A percentile compares a stretch with the other conserved stretches of the same genome.
phyloP scores from a whole-genome alignment of 2,329 filamentous ascomycete species.

The Alternaria arborescens region DNA sequence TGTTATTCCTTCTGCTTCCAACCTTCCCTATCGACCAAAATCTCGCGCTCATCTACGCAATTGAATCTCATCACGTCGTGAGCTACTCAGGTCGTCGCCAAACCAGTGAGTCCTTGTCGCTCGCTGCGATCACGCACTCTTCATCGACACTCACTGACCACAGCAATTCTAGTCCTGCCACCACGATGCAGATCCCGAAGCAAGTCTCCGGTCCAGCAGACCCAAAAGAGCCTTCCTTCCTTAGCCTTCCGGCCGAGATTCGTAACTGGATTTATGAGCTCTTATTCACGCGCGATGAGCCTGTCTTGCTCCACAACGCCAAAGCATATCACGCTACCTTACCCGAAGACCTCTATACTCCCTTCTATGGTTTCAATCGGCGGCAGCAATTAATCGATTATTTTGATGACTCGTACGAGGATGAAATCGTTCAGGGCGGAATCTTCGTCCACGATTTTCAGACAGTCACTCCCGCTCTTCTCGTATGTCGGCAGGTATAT shows the following conservation, averaged over 20 bases:
- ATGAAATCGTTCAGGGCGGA: not conserved
- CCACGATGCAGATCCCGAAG: not conserved
- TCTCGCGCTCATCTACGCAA: too few species aligned
- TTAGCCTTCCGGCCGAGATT: constrained; percentile 5
- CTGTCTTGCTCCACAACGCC: not conserved
- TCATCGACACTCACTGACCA: not conserved
- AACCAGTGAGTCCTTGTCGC: not conserved
- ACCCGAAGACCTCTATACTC: too few species aligned
- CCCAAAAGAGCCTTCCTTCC: not conserved
- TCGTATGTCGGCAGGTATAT: not conserved
- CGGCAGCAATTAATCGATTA: too few species aligned
- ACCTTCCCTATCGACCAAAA: not conserved
- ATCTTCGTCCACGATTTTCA: not conserved
- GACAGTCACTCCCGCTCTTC: not conserved
- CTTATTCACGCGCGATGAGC: constrained; percentile 14
- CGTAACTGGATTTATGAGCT: constrained; percentile 21
- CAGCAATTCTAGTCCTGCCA: not conserved
- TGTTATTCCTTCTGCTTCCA: fast-evolving
- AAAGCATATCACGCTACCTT: not conserved
- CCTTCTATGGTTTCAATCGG: too few species aligned
- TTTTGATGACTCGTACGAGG: not conserved
- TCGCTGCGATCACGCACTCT: not conserved
- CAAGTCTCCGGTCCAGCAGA: not conserved
- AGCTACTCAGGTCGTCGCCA: not conserved
- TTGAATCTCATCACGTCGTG: not conserved